Conservation (phyloP, 2,329 filamentous ascomycete genomes). For the Ophiostoma angusticollis region DNA sequence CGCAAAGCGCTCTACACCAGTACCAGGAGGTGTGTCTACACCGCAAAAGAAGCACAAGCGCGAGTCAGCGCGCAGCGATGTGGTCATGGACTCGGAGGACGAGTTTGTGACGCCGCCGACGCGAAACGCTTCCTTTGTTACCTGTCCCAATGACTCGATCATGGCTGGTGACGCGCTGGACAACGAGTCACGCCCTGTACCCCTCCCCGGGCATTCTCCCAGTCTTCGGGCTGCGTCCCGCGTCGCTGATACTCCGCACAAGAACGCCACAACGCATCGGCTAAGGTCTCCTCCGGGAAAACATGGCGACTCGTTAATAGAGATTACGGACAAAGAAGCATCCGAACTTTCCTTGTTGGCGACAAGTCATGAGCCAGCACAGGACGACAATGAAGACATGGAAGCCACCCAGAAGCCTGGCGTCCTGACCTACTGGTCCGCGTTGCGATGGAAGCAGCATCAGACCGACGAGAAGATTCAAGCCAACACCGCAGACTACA, state of each 20-base stretch:
- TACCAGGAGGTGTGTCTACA: background rate
- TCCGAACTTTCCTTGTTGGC: too few species aligned
- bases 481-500: conserved; percentile 36
- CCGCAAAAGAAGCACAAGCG: conserved; percentile 10
- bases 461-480: conserved; percentile 29
- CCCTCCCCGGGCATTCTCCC: conserved; percentile 3
- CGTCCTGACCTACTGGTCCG: conserved; percentile 11
- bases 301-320: too few species aligned
- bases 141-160: conserved; percentile 9
- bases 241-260: conserved; percentile 7
- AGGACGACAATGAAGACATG: background rate
- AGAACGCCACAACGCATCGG: background rate
- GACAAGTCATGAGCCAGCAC: too few species aligned
- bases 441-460: conserved; percentile 20
- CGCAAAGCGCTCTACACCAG: background rate
- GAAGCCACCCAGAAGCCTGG: conserved; percentile 8
- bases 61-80: conserved; percentile 15
- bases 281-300: too few species aligned
- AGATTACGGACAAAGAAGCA: too few species aligned
- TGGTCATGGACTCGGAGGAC: conserved; percentile 46
- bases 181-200: background rate
- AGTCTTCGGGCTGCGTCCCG: conserved; percentile 1
- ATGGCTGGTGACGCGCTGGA: background rate
- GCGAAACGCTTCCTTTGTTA: conserved; percentile 22
- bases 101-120: conserved; percentile 34